Conservation (phyloP, 352 stramenopile genomes). For the Phytophthora colocasiae region DNA sequence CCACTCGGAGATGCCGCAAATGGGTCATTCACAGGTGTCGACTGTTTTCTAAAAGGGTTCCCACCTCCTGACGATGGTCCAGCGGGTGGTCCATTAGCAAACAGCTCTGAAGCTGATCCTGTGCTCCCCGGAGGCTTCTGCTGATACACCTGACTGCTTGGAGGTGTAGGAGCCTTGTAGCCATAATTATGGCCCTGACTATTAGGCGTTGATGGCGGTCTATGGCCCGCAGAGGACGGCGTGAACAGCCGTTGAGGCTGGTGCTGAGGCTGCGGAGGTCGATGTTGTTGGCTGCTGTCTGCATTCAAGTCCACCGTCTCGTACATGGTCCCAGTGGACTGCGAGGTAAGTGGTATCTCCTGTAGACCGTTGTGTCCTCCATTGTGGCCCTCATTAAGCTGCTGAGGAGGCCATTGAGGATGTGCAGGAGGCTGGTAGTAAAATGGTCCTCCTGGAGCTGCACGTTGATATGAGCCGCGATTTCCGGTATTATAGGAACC, state of each 20-base stretch:
- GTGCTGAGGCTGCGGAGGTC: background rate
- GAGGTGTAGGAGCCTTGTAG: conserved; percentile 20
- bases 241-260: conserved; percentile 9
- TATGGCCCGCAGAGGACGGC: background rate
- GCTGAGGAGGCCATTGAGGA: conserved; percentile 18
- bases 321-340: conserved; percentile 42
- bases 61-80: conserved; percentile 9
- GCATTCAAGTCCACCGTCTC: conserved; percentile 57
- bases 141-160: conserved; percentile 21
- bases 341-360: conserved; percentile 41
- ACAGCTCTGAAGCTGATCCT: conserved; percentile 25
- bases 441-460: conserved; percentile 31
- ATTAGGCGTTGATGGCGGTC: conserved; percentile 1
- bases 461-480: conserved; percentile 43
- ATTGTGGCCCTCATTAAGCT: conserved; percentile 4
- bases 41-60: conserved; percentile 31
- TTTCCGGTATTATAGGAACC: conserved; percentile 27
- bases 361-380: conserved; percentile 18
- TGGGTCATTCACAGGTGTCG: conserved; percentile 4
- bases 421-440: conserved; percentile 41
- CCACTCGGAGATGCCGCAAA: conserved; percentile 6
- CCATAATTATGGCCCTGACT: conserved; percentile 9
- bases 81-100: conserved; percentile 28
- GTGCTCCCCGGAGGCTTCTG: conserved; percentile 19
- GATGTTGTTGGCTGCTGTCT: conserved; percentile 30